Evolutionary conservation across 176 grass and related monocot genomes (phyloP).

Genomic region (Saccharum spontaneum): DNA sequence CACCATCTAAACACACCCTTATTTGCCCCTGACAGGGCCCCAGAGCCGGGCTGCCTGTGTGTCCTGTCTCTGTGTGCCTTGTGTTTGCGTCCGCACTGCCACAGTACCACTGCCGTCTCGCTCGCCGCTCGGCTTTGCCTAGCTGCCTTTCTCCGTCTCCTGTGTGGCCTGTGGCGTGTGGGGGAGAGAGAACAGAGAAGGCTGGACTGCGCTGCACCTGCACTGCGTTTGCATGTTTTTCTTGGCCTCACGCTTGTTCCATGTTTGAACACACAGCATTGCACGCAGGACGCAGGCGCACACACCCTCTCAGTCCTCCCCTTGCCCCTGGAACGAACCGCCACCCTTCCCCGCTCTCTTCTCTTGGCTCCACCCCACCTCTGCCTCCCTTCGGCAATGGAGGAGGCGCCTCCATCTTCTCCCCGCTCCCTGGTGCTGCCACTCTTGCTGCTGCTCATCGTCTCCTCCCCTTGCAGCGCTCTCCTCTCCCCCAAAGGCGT

Average conservation of each 20-base stretch:
- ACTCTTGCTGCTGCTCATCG: background rate
- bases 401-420: constrained; percentile 23
- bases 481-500: constrained; percentile 90
- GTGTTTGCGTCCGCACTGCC: background rate
- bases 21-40: constrained; percentile 34
- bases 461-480: constrained; percentile 38
- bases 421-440: background rate
- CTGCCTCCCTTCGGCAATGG: constrained; percentile 32
- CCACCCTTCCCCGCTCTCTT: background rate
- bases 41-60: background rate
- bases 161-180: background rate
- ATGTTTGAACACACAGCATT: constrained; percentile 34
- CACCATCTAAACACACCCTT: background rate
- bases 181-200: constrained; percentile 36
- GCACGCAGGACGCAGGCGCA: constrained; percentile 10
- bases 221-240: constrained; percentile 51
- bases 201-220: constrained; percentile 29
- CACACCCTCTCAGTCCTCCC: background rate
- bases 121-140: background rate
- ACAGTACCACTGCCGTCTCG: background rate
- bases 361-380: background rate
- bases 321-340: background rate
- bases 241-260: constrained; percentile 55
- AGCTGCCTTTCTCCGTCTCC: background rate
- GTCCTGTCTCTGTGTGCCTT: background rate